Percentiles rank a stretch among this genome's conserved stretches.
Conservation (phyloP, 495 filamentous ascomycete species). For the Penicillium silybi region DNA sequence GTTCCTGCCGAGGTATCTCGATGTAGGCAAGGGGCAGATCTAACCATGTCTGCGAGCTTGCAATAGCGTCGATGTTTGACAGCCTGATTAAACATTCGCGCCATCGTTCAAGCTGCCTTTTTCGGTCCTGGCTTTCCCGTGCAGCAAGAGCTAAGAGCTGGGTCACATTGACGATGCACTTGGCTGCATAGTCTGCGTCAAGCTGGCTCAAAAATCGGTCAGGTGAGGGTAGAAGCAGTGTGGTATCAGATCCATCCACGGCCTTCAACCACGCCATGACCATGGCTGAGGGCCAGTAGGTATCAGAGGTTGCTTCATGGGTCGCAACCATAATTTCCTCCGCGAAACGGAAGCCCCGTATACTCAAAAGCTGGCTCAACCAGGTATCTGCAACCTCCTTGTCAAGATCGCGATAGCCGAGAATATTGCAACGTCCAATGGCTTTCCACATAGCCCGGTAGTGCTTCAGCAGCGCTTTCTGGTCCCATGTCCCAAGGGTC, state of each 20-base stretch:
- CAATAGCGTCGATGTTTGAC: slow-evolving; percentile 17
- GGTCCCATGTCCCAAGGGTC: slow-evolving; percentile 12
- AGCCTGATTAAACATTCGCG: slow-evolving; percentile 25
- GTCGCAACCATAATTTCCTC: slow-evolving; percentile 31
- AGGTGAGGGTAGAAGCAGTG: slow-evolving; percentile 8
- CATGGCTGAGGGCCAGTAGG: slow-evolving; percentile 26
- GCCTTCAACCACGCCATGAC: slow-evolving; percentile 26
- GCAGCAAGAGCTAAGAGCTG: slow-evolving; percentile 23
- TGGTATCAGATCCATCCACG: not conserved
- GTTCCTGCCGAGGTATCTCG: not conserved
- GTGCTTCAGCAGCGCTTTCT: slow-evolving; percentile 13
- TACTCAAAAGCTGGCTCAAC: slow-evolving; percentile 24
- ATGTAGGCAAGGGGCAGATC: slow-evolving; percentile 14
- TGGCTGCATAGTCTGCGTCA: slow-evolving; percentile 21
- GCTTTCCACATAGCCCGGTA: slow-evolving; percentile 39
- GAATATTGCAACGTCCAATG: slow-evolving; percentile 36
- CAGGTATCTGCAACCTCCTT: slow-evolving; percentile 26
- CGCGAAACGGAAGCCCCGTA: slow-evolving; percentile 24
- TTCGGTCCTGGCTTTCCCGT: slow-evolving; percentile 5
- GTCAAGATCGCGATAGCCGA: slow-evolving; percentile 32
- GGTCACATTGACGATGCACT: slow-evolving; percentile 32
- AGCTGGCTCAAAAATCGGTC: slow-evolving; percentile 19
- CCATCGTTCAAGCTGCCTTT: slow-evolving; percentile 30
- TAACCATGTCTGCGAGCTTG: slow-evolving; percentile 26
- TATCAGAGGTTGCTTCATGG: slow-evolving; percentile 11